phyloP scores from a whole-genome alignment of 2,329 filamentous ascomycete genomes.

The Diaporthe vaccinii region DNA sequence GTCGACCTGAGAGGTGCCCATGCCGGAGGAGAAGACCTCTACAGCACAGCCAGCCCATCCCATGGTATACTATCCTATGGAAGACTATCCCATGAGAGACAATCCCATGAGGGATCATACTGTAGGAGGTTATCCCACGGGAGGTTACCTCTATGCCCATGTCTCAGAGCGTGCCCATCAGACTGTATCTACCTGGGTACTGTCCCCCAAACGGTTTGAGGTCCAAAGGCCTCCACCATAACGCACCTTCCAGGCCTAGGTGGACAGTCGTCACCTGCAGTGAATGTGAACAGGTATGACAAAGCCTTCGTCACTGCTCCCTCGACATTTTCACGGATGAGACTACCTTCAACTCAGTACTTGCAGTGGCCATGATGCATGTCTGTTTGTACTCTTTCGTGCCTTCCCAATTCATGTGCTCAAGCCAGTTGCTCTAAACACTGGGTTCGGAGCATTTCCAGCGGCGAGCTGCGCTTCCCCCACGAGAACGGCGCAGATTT shows the following conservation, averaged over 20 bases:
- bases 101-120: neutral
- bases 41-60: neutral
- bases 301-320: neutral
- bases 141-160: neutral
- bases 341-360: neutral
- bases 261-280: too few relatives aligned
- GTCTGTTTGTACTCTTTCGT: neutral
- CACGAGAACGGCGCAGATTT: too few relatives aligned
- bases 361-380: neutral
- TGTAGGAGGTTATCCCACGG: neutral
- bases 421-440: neutral
- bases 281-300: neutral
- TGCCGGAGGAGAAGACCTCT: neutral
- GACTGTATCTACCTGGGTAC: too few relatives aligned
- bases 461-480: too few relatives aligned
- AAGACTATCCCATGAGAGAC: neutral
- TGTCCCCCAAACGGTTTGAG: too few relatives aligned
- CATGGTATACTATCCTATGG: neutral
- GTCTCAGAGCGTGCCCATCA: too few relatives aligned
- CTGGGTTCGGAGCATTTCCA: too few relatives aligned
- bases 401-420: neutral
- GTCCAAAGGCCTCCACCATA: neutral
- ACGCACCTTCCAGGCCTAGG: too few relatives aligned
- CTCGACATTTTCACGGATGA: neutral
- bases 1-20: too few relatives aligned